Conservation (phyloP, 2,329 filamentous ascomycete genomes). For the Stagonosporopsis tanaceti region DNA sequence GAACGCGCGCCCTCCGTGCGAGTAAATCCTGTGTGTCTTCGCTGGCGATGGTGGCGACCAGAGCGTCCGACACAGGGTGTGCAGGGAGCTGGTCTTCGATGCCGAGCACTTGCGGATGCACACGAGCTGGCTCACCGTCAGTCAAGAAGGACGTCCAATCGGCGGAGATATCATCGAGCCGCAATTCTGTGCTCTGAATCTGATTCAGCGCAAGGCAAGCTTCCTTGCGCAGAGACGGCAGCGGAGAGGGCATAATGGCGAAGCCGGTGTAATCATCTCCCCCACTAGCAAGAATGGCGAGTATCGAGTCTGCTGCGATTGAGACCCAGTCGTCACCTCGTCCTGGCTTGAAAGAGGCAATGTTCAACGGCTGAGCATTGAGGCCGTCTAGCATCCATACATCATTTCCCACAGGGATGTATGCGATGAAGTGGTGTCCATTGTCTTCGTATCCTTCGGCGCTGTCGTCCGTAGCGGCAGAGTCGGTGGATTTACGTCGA, state of each 20-base stretch:
- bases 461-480: slow-evolving; percentile 47
- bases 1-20: slow-evolving; percentile 23
- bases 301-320: slow-evolving; percentile 70
- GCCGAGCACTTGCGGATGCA: slow-evolving; percentile 26
- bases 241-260: slow-evolving; percentile 73
- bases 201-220: slow-evolving; percentile 56
- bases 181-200: slow-evolving; percentile 51
- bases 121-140: slow-evolving; percentile 33
- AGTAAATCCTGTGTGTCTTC: slow-evolving; percentile 33
- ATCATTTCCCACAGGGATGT: slow-evolving; percentile 75
- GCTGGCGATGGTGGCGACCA: slow-evolving; percentile 29
- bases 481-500: slow-evolving; percentile 32
- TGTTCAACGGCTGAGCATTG: slow-evolving; percentile 71
- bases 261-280: slow-evolving; percentile 80
- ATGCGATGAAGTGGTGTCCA: slow-evolving; percentile 88
- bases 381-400: slow-evolving; percentile 93
- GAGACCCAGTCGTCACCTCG: slow-evolving; percentile 68
- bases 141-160: slow-evolving; percentile 55
- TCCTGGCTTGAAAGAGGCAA: slow-evolving; percentile 55
- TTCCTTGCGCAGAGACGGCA: slow-evolving; percentile 57
- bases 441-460: slow-evolving; percentile 63
- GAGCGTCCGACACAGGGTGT: slow-evolving; percentile 21
- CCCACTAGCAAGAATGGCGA: slow-evolving; percentile 71
- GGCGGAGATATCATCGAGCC: slow-evolving; percentile 49
- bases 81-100: slow-evolving; percentile 25